Evolutionary conservation across 202 grass and related monocot genomes (phyloP).

Genomic region (Zizania palustris): DNA sequence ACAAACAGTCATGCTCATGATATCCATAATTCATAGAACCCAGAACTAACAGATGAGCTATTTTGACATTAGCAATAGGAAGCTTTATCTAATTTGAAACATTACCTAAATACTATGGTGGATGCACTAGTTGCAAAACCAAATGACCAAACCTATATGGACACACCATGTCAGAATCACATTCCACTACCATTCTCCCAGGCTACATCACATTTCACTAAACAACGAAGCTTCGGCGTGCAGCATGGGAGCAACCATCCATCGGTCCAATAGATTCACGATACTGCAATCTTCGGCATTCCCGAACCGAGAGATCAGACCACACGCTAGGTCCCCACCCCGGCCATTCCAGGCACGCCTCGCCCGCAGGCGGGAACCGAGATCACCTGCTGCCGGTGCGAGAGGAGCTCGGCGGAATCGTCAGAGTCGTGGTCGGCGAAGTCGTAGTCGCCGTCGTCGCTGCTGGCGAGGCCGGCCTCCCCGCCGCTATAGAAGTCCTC

Average conservation of each 20-base stretch:
- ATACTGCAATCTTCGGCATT: conserved; percentile 19
- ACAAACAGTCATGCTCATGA: neutral
- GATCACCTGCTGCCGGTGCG: conserved; percentile 81
- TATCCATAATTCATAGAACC: neutral
- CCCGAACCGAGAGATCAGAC: conserved; percentile 25
- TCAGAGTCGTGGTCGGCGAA: conserved; percentile 94
- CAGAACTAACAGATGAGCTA: neutral
- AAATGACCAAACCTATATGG: neutral
- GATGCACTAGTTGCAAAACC: neutral
- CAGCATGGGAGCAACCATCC: conserved; percentile 18
- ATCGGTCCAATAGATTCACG: conserved; percentile 42
- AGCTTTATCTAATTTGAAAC: neutral
- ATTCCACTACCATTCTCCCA: neutral
- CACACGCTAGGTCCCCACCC: neutral
- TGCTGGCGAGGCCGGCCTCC: conserved; percentile 63
- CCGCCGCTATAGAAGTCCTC: conserved; percentile 93
- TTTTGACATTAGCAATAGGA: neutral
- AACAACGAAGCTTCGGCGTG: conserved; percentile 8
- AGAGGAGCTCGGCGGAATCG: conserved; percentile 68
- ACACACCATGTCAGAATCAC: neutral
- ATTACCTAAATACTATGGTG: conserved; percentile 4
- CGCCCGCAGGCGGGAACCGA: neutral
- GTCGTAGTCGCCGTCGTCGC: conserved; percentile 92
- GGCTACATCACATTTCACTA: conserved; percentile 4
- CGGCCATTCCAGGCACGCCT: conserved; percentile 12